Evolutionary conservation across 106 monocot species (phyloP).

Genomic region (Posidonia australis): DNA sequence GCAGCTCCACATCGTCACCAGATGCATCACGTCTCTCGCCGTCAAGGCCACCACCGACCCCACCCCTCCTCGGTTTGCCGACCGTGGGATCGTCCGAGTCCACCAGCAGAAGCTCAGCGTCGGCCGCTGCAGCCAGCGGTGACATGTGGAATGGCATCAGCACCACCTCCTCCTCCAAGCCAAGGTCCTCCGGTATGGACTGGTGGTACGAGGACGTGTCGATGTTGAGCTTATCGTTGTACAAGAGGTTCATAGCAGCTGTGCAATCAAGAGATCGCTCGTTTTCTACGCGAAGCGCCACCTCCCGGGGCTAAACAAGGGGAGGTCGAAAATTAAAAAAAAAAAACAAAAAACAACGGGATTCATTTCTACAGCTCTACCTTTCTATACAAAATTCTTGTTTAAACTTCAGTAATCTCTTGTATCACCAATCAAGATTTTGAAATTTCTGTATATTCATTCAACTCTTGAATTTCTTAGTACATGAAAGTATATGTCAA

Average conservation of each 20-base stretch:
- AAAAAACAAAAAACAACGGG: too few relatives aligned
- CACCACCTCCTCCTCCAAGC: neutral
- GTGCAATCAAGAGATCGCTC: slow-evolving; percentile 33
- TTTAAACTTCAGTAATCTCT: too few relatives aligned
- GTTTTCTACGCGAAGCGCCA: slow-evolving; percentile 36
- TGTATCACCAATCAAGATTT: too few relatives aligned
- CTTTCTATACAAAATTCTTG: too few relatives aligned
- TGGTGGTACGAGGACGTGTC: slow-evolving; percentile 56
- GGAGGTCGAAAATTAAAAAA: too few relatives aligned
- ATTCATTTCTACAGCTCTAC: too few relatives aligned
- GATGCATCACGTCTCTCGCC: slow-evolving; percentile 49
- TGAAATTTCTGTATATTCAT: too few relatives aligned
- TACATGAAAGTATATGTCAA: too few relatives aligned
- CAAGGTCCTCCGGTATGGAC: slow-evolving; percentile 9
- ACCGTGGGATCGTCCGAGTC: neutral
- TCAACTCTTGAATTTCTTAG: too few relatives aligned
- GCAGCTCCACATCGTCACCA: slow-evolving; percentile 36
- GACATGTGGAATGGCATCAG: slow-evolving; percentile 47
- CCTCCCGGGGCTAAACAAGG: slow-evolving; percentile 26
- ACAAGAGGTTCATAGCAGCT: slow-evolving; percentile 39
- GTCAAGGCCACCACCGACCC: slow-evolving; percentile 38
- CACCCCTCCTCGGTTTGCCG: slow-evolving; percentile 22
- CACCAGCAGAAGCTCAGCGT: slow-evolving; percentile 1
- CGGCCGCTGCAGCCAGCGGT: neutral
- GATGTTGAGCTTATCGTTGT: slow-evolving; percentile 29